Base-by-base conservation (phyloP, 352 stramenopile species). In the Pythium rhizo-oryzae region DNA sequence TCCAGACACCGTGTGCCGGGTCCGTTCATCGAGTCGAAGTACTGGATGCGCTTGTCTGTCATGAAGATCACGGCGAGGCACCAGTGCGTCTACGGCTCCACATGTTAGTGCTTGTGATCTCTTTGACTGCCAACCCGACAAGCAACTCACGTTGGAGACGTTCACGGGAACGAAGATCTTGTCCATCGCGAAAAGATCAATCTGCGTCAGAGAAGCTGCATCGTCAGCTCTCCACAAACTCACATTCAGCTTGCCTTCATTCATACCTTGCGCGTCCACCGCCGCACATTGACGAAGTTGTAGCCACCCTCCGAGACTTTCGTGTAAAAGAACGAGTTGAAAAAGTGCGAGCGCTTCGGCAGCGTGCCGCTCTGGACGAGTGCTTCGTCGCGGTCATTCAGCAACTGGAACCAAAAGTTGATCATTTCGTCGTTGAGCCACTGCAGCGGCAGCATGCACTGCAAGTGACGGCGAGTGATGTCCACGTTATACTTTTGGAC, bases 141-240 rank as follows among this genome's bases (percentile, higher is more conserved):
- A 54, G 44, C 25, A 15, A 72, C 82, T 61, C 80, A 94, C 88
- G 60, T 96, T 94, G 49, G 80, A 87, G n/a, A 96, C 75, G 58
- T 96, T 94, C 55, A 96, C 81, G 5, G 88, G 88, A 4, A 96
- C 79, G 62, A 94, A 94, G 67, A 96, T 81, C 64, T 96, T 96
- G 77, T 96, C 88, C 86, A 96, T 93, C n/a, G 84, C 71, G 60
- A 96, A 96, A n/a, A 96, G 28, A 67, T 96, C 88, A 57, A 96
- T 82, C 87, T 75, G 37, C n/a, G n/a, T 33, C 11, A 35, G 0
- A 41, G 16, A 24, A 0, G 13, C 0, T n/a, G 25, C n/a, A 4
- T 16, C 13, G n/a, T 67, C 16, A 56, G 18, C 39, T 4, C n/a
- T 21, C 13, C 19, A 41, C 8, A 3, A 24, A 16, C 8, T 9